Evolutionary conservation across 768 basidiomycete species (phyloP).

Genomic region (Polyporus arcularius): DNA sequence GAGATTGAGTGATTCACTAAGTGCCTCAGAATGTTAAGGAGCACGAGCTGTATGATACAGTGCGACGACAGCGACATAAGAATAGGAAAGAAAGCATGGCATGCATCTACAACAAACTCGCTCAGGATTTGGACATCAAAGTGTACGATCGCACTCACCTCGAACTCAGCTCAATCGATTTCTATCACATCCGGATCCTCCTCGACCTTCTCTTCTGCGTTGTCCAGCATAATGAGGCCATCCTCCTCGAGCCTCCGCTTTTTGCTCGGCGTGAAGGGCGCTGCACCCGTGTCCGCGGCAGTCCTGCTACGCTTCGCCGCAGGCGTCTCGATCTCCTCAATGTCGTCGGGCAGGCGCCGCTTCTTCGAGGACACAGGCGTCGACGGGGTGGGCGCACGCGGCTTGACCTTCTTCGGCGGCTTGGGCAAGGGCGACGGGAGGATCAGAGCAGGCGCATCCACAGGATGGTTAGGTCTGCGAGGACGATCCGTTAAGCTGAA

Average conservation of each 20-base stretch:
- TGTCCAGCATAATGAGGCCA: constrained; percentile 69
- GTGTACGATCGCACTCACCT: not conserved
- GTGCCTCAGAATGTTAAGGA: not conserved
- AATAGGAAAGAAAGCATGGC: constrained; percentile 1
- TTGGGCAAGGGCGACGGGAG: constrained; percentile 66
- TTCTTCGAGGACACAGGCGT: constrained; percentile 44
- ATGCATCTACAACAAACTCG: not conserved
- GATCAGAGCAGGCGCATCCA: constrained; percentile 54
- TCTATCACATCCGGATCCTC: constrained; percentile 54
- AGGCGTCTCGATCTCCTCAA: constrained; percentile 43
- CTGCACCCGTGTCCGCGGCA: constrained; percentile 23
- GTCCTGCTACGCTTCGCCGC: constrained; percentile 54
- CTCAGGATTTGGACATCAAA: no score
- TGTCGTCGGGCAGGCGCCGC: constrained; percentile 53
- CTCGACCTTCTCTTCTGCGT: constrained; percentile 50
- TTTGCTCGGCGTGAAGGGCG: constrained; percentile 58
- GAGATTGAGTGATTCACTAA: not conserved
- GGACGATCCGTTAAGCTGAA: no score
- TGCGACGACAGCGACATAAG: constrained; percentile 15
- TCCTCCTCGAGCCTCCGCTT: constrained; percentile 69
- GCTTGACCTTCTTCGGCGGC: constrained; percentile 46
- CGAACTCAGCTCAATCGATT: constrained; percentile 42
- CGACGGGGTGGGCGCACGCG: constrained; percentile 39
- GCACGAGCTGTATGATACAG: not conserved
- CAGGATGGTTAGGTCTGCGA: constrained; percentile 59